A percentile compares a stretch with the other conserved stretches of the same genome.
phyloP scores from a whole-genome alignment of 768 basidiomycete species.

The Boletus bicolor region DNA sequence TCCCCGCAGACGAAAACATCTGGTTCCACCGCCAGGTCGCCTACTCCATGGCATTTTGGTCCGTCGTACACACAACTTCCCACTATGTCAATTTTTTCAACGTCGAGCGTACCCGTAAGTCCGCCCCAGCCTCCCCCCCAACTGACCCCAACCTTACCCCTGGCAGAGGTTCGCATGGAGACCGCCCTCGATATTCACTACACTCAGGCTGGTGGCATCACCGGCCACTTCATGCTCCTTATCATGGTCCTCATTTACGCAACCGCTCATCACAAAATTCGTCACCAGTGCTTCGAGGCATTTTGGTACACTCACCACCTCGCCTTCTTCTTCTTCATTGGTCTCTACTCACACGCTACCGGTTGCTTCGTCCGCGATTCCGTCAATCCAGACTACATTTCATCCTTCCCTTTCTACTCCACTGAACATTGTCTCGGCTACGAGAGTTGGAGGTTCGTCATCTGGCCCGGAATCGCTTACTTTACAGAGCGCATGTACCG shows the following conservation, averaged over 20 bases:
- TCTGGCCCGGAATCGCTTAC: slow-evolving; percentile 91
- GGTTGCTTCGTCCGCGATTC: slow-evolving; percentile 94
- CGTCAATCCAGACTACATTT: slow-evolving; percentile 64
- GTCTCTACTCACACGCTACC: slow-evolving; percentile 84
- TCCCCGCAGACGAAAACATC: slow-evolving; percentile 93
- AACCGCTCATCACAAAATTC: slow-evolving; percentile 86
- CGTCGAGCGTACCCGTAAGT: slow-evolving; percentile 80
- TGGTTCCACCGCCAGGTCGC: slow-evolving; percentile 97
- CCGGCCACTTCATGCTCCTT: slow-evolving; percentile 93
- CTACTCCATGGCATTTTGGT: slow-evolving; percentile 91
- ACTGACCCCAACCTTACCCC: neutral
- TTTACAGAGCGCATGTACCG: slow-evolving; percentile 84
- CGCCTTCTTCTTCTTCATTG: slow-evolving; percentile 92
- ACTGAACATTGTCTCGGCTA: slow-evolving; percentile 90
- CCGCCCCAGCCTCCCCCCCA: neutral
- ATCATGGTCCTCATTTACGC: slow-evolving; percentile 93
- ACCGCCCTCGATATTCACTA: slow-evolving; percentile 84
- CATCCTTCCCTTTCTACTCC: slow-evolving; percentile 82
- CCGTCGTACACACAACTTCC: slow-evolving; percentile 89
- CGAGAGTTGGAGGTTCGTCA: slow-evolving; percentile 84
- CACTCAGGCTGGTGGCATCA: slow-evolving; percentile 84
- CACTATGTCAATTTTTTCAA: slow-evolving; percentile 95
- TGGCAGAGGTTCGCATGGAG: slow-evolving; percentile 73
- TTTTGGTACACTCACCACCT: slow-evolving; percentile 98
- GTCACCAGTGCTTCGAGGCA: slow-evolving; percentile 86